Conservation (phyloP, 768 basidiomycete genomes). For the Chalciporus piperatus region DNA sequence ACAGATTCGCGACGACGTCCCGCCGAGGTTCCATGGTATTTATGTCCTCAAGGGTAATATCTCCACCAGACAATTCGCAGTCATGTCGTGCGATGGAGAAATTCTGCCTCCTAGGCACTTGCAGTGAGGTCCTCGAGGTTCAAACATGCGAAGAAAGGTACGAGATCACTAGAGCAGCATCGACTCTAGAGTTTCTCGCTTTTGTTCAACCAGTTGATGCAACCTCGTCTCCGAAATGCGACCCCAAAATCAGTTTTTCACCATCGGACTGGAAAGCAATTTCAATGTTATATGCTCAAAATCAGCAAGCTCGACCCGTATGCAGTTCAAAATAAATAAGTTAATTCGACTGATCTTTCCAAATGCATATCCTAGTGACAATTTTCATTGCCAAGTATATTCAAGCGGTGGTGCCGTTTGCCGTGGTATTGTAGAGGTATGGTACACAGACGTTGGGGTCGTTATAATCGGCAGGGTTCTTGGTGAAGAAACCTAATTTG, state of each 20-base stretch:
- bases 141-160: not conserved
- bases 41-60: not conserved
- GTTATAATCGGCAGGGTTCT: constrained; percentile 54
- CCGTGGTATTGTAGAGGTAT: constrained; percentile 32
- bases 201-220: no score
- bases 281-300: not conserved
- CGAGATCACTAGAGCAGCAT: not conserved
- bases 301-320: no score
- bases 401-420: constrained; percentile 13
- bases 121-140: not conserved
- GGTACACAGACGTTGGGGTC: constrained; percentile 63
- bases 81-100: not conserved
- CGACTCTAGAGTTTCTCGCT: no score
- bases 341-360: not conserved
- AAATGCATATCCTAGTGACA: not conserved
- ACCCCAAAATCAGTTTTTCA: no score
- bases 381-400: not conserved
- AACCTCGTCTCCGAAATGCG: no score
- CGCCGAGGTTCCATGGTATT: not conserved
- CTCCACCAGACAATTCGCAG: not conserved
- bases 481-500: constrained; percentile 55
- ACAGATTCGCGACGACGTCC: no score
- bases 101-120: not conserved
- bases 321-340: not conserved
- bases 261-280: no score